Evolutionary conservation across 225 moss, liverwort and hornwort species (phyloP).

Genomic region (Thuidium tamariscinum): DNA sequence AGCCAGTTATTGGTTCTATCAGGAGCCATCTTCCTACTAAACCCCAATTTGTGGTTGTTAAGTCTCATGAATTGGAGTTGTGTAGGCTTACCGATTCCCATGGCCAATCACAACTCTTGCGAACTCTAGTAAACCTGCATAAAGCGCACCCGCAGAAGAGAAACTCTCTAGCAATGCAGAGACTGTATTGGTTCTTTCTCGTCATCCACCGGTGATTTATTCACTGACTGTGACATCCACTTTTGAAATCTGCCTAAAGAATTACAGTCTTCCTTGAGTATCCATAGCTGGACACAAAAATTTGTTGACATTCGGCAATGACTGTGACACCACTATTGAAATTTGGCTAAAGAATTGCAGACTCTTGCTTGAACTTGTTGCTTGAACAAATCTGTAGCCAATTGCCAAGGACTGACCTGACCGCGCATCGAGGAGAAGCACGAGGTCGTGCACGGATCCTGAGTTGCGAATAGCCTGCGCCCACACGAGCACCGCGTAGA

Average conservation of each 20-base stretch:
- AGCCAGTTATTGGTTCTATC: neutral
- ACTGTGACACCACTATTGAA: neutral
- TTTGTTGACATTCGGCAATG: neutral
- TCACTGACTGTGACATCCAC: neutral
- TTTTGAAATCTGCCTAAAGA: neutral
- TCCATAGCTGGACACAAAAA: neutral
- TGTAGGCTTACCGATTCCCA: neutral
- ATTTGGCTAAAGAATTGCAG: neutral
- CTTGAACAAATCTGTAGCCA: neutral
- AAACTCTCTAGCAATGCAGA: neutral
- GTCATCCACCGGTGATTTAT: neutral
- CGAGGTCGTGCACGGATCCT: conserved; percentile 71
- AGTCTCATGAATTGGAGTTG: neutral
- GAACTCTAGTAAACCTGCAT: neutral
- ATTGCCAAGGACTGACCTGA: neutral
- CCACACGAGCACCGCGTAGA: conserved; percentile 53
- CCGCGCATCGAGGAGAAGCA: conserved; percentile 42
- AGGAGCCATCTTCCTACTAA: neutral
- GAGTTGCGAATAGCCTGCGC: conserved; percentile 79
- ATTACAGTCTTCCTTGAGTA: neutral
- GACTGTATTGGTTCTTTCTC: neutral
- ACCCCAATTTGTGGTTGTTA: neutral
- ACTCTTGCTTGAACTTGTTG: neutral
- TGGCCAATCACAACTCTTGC: neutral
- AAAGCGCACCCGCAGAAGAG: neutral